Evolutionary conservation across 179 eudicot genomes (phyloP).

Genomic region (Corrigiola litoralis): DNA sequence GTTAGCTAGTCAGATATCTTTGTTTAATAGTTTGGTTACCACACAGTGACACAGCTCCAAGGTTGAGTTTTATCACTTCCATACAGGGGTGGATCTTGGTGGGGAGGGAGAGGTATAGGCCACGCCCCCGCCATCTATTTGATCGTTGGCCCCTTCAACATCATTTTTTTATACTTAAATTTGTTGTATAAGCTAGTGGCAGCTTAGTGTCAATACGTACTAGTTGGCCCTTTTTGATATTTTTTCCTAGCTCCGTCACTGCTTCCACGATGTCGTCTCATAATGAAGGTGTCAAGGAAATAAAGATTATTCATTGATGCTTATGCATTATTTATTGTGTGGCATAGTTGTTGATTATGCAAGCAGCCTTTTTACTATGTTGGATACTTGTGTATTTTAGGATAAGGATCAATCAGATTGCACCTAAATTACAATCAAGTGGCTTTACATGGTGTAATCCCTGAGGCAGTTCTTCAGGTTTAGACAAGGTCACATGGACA

Average conservation of each 20-base stretch:
- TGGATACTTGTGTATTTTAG: constrained; percentile 4
- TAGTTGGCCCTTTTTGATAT: too few relatives aligned
- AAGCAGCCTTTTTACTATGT: constrained; percentile 1
- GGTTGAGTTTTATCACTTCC: not conserved
- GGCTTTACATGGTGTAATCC: constrained; percentile 14
- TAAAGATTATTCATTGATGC: not conserved
- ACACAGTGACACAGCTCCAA: not conserved
- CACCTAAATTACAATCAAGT: constrained; percentile 10
- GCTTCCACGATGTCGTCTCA: not conserved
- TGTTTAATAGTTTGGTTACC: not conserved
- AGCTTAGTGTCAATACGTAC: too few relatives aligned
- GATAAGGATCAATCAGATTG: constrained; percentile 6
- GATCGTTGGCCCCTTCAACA: too few relatives aligned
- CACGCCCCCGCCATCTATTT: too few relatives aligned
- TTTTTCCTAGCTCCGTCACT: too few relatives aligned
- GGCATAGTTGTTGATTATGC: constrained; percentile 3
- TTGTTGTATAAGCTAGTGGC: too few relatives aligned
- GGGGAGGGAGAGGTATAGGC: too few relatives aligned
- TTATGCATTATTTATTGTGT: not conserved
- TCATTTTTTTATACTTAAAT: too few relatives aligned
- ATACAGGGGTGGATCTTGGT: too few relatives aligned
- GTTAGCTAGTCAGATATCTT: not conserved
- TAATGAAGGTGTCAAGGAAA: not conserved
- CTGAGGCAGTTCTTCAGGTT: constrained; percentile 12
- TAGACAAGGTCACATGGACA: constrained; percentile 34